Conservation (phyloP, 1,139 yeast genomes). For the Yamadazyma buinensis region DNA sequence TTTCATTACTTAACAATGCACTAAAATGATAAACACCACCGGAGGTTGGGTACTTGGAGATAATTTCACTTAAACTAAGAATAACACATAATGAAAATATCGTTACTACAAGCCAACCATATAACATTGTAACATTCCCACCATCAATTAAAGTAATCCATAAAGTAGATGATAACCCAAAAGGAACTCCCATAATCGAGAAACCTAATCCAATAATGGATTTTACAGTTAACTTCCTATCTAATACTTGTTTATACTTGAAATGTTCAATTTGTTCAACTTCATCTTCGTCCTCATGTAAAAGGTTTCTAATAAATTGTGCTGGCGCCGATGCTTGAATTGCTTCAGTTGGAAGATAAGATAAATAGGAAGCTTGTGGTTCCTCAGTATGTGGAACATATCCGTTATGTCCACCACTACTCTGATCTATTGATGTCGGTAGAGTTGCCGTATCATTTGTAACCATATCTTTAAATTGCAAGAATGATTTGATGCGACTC, state of each 20-base stretch:
- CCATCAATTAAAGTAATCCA: conserved; percentile 70
- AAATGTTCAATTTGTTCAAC: conserved; percentile 64
- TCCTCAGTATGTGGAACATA: conserved; percentile 2
- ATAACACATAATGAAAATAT: conserved; percentile 61
- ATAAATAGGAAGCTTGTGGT: conserved; percentile 18
- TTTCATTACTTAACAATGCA: conserved; percentile 59
- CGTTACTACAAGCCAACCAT: conserved; percentile 68
- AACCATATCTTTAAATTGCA: too few relatives aligned
- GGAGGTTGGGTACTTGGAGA: conserved; percentile 71
- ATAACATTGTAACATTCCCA: conserved; percentile 65
- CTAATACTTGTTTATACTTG: conserved; percentile 66
- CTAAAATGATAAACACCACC: conserved; percentile 75
- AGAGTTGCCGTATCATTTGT: too few relatives aligned
- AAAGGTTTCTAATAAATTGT: conserved; percentile 17
- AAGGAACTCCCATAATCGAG: conserved; percentile 75
- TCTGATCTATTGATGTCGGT: too few relatives aligned
- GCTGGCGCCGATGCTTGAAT: conserved; percentile 19
- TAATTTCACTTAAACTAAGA: conserved; percentile 64
- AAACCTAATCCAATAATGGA: conserved; percentile 73
- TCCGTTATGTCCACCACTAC: too few relatives aligned
- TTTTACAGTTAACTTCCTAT: conserved; percentile 59
- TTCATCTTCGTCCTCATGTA: conserved; percentile 40
- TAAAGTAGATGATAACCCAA: conserved; percentile 68
- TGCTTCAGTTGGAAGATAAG: conserved; percentile 14
- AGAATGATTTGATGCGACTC: too few relatives aligned